Percentiles rank a stretch among this genome's conserved stretches.
These are phyloP conservation scores for Dothideomycetidae sp. DNA, from an alignment of 2,329 filamentous ascomycete species.

Conservation along the genomic window DNA sequence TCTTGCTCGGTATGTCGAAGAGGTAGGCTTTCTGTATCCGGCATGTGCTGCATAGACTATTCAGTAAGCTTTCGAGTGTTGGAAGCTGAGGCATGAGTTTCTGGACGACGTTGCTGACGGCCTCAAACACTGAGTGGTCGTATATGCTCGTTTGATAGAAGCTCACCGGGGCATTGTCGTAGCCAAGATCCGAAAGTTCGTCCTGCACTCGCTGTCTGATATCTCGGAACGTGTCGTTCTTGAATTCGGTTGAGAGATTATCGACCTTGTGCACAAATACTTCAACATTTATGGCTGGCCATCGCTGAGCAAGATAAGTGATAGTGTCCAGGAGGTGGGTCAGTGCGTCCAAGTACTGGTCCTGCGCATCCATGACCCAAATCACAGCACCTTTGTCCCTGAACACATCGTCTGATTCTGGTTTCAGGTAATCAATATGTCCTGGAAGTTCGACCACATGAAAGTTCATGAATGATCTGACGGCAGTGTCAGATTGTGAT, in stretches of 20 bases:
- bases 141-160: constrained; percentile 98
- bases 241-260: constrained; percentile 92
- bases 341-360: constrained; percentile 90
- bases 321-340: constrained; percentile 78
- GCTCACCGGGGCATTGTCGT: constrained; percentile 83
- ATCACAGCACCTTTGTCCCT: constrained; percentile 87
- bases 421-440: constrained; percentile 83
- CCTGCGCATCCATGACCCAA: constrained; percentile 97
- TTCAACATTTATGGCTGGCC: constrained; percentile 90
- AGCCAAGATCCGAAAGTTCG: constrained; percentile 81
- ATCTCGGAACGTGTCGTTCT: constrained; percentile 88
- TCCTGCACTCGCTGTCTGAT: constrained; percentile 94
- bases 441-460: constrained; percentile 97
- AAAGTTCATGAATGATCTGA: constrained; percentile 95
- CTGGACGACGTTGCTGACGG: constrained; percentile 96
- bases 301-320: constrained; percentile 71
- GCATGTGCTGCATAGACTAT: constrained; percentile 82
- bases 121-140: constrained; percentile 96
- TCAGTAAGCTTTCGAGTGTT: constrained; percentile 84
- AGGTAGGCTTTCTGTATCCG: constrained; percentile 96
- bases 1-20: constrained; percentile 94
- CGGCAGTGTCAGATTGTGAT: not conserved
- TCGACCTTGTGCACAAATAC: constrained; percentile 99
- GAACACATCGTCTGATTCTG: constrained; percentile 85
- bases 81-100: constrained; percentile 89